Evolutionary conservation across 192 early-diverging fungal genomes (phyloP).

Genomic region (Mortierella alpina): DNA sequence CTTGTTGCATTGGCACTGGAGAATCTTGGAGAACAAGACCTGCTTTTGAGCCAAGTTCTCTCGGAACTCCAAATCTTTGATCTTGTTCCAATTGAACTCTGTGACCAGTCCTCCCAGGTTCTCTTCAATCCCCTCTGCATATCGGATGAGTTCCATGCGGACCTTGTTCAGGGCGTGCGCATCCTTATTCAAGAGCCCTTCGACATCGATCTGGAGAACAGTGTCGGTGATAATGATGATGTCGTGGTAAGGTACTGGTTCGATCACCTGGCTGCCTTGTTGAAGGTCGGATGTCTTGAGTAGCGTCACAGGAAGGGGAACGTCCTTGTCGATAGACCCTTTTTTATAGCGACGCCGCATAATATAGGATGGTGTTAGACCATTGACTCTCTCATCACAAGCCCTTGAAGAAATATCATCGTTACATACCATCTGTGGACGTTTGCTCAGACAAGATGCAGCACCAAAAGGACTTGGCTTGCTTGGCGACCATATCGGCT

Average conservation of each 20-base stretch:
- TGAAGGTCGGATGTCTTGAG: conserved; percentile 25
- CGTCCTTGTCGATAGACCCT: conserved; percentile 17
- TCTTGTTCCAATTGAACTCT: conserved; percentile 88
- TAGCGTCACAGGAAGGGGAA: conserved; percentile 29
- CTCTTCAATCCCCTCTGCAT: conserved; percentile 43
- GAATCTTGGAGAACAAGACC: conserved; percentile 59
- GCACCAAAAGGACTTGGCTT: conserved; percentile 56
- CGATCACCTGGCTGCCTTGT: conserved; percentile 24
- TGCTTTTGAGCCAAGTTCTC: conserved; percentile 73
- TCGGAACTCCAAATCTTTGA: conserved; percentile 91
- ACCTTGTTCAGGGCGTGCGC: conserved; percentile 29
- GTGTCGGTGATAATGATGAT: conserved; percentile 44
- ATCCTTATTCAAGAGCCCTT: conserved; percentile 27
- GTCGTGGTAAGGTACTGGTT: conserved; percentile 33
- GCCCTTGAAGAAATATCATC: background rate
- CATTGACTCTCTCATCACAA: background rate
- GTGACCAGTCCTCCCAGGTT: conserved; percentile 24
- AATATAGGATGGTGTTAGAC: background rate
- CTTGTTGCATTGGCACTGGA: conserved; percentile 72
- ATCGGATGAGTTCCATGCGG: conserved; percentile 27
- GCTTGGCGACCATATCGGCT: conserved; percentile 37
- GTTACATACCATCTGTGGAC: background rate
- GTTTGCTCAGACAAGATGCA: conserved; percentile 45
- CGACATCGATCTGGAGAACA: conserved; percentile 6
- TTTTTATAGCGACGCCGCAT: conserved; percentile 9